Evolutionary conservation across 768 basidiomycete species (phyloP).

Genomic region (Suillus subaureus): DNA sequence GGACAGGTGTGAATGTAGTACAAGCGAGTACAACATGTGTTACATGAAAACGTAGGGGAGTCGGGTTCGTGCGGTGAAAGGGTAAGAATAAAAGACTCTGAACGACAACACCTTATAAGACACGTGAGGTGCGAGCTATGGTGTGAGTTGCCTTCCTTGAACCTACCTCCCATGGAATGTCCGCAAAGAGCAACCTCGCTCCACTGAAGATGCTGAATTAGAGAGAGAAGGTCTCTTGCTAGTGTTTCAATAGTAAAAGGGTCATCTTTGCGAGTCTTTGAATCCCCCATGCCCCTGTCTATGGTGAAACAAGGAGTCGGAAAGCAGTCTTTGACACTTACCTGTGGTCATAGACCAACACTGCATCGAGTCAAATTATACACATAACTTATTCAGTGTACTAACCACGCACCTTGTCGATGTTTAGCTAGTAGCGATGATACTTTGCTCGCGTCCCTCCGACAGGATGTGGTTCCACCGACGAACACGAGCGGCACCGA

Average conservation of each 20-base stretch:
- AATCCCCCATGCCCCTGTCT: slow-evolving; percentile 49
- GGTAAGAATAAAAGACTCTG: slow-evolving; percentile 49
- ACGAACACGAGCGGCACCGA: slow-evolving; percentile 43
- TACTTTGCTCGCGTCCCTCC: slow-evolving; percentile 41
- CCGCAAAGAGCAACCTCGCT: slow-evolving; percentile 46
- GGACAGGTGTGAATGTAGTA: slow-evolving; percentile 30
- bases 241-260: slow-evolving; percentile 45
- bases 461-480: slow-evolving; percentile 42
- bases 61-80: slow-evolving; percentile 36
- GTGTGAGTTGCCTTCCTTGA: background rate
- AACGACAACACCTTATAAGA: slow-evolving; percentile 39
- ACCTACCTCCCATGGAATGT: slow-evolving; percentile 55
- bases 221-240: slow-evolving; percentile 45
- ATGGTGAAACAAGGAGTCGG: background rate
- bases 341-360: slow-evolving; percentile 49
- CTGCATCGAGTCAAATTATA: slow-evolving; percentile 24
- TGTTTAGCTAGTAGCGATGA: slow-evolving; percentile 1
- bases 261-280: slow-evolving; percentile 38
- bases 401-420: slow-evolving; percentile 4
- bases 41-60: slow-evolving; percentile 39
- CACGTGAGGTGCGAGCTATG: background rate
- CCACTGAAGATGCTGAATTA: slow-evolving; percentile 44
- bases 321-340: slow-evolving; percentile 2
- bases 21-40: slow-evolving; percentile 44
- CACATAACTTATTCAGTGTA: background rate